Percentiles rank a stretch among this genome's conserved stretches.
These are phyloP conservation scores for Rhinocladiella mackenziei DNA, from an alignment of 2,329 filamentous ascomycete species.

Conservation along the genomic window DNA sequence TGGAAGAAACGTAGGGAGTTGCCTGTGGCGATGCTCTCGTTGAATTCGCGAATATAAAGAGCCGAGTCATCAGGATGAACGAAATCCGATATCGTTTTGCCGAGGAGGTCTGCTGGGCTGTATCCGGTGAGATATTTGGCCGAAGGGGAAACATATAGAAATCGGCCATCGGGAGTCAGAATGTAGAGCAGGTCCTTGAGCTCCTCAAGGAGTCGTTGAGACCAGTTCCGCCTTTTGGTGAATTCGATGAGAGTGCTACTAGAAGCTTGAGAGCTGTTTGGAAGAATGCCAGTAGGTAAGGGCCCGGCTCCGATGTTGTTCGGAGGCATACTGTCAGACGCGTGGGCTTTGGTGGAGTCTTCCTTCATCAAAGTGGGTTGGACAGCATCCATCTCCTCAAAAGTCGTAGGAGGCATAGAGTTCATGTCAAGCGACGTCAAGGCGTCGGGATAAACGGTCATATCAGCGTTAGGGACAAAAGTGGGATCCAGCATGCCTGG, in stretches of 20 bases:
- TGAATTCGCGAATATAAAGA: conserved; percentile 81
- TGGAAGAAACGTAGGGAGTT: conserved; percentile 80
- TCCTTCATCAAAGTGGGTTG: conserved; percentile 17
- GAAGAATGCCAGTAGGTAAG: conserved; percentile 53
- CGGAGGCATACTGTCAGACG: conserved; percentile 30
- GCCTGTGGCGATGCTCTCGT: conserved; percentile 80
- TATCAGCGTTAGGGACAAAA: conserved; percentile 42
- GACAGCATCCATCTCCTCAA: conserved; percentile 13
- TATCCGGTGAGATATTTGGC: conserved; percentile 72
- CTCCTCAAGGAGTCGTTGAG: conserved; percentile 82
- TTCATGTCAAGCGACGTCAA: conserved; percentile 43
- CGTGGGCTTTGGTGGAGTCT: conserved; percentile 15
- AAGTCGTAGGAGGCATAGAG: conserved; percentile 10
- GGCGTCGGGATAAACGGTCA: conserved; percentile 47
- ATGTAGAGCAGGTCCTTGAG: conserved; percentile 85
- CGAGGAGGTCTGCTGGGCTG: conserved; percentile 63
- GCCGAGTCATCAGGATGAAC: conserved; percentile 82
- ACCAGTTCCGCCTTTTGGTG: conserved; percentile 71
- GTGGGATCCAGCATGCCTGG: conserved; percentile 25
- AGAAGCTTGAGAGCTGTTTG: conserved; percentile 37
- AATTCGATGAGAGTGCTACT: conserved; percentile 60
- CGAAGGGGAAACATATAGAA: conserved; percentile 82
- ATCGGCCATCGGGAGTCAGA: conserved; percentile 74
- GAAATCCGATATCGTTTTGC: conserved; percentile 72
- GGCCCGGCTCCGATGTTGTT: conserved; percentile 52